Evolutionary conservation across 2,329 filamentous ascomycete species (phyloP), one percentile per base, ranked within the genome.

Genomic region (Talaromyces sp.): DNA sequence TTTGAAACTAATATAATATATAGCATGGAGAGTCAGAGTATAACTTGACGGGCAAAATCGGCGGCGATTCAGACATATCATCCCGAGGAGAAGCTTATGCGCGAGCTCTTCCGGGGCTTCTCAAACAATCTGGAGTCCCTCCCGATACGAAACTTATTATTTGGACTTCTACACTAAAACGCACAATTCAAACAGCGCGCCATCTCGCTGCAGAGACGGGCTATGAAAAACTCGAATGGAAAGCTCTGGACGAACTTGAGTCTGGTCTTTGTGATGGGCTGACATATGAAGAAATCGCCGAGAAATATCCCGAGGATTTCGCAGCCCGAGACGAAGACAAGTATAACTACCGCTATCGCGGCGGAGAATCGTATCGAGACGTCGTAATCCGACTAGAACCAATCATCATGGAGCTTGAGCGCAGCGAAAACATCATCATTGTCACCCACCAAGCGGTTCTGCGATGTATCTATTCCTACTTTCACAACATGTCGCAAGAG

Each of bases 391-490:
- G 95, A 0, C 87, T 99, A 0, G 95, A 99, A 73, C 95, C 95
- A 65, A 99, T 99, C 78, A 99, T 99, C 79, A 99, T 99, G 95
- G 95, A 99, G 75, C 83, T 99, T 58, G 95, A 99, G 77, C 87
- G 95, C 65, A 92, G 89, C 68, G 95, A 98, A 76, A 96, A 99
- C 73, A 96, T 99, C 67, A 87, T 99, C 64, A 98, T 99, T 68
- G 92, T 99, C 64, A 98, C 95, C 3, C 95, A 99, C 75, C 95
- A 99, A 79, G 95, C 95, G 14, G 94, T 99, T 36, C 82, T 99
- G 65, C 87, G 95, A 63, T 99, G 95, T 81, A 96, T 99, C 70
- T 99, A 98, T 73, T 92, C 95, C 33, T 99, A 99, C 77, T 99
- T 98, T 76, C 96, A 97, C 90, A 96, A 98, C 71, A 92, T 95